Percentiles rank a stretch among this genome's conserved stretches.
Evolutionary conservation across 805 yeast genomes (phyloP).

Genomic region (Vanderwaltozyma verrucispora): DNA sequence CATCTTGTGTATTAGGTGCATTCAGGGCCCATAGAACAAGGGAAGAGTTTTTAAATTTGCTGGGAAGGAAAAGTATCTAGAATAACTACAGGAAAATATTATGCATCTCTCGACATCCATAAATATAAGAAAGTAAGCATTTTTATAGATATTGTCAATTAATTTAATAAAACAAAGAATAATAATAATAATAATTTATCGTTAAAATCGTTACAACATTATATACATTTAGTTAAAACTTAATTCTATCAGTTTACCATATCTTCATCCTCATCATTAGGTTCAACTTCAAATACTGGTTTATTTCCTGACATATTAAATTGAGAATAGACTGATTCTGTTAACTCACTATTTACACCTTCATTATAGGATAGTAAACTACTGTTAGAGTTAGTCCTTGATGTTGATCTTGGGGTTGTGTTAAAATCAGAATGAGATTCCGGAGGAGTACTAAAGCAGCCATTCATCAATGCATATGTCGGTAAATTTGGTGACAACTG

Average conservation of each 20-base stretch:
- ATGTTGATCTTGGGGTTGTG: constrained; percentile 4
- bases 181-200: no score
- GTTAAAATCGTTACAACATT: no score
- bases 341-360: background rate
- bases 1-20: constrained; percentile 96
- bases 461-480: constrained; percentile 23
- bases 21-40: constrained; percentile 93
- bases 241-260: no score
- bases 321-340: background rate
- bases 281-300: background rate
- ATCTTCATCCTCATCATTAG: background rate
- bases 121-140: no score
- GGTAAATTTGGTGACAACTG: constrained; percentile 25
- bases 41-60: constrained; percentile 82
- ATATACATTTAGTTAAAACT: no score
- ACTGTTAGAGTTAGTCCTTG: constrained; percentile 10
- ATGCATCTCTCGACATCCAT: no score
- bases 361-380: constrained; percentile 1
- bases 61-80: constrained; percentile 42
- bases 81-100: no score
- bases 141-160: no score
- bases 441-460: constrained; percentile 25
- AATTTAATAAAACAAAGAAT: no score
- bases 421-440: constrained; percentile 12
- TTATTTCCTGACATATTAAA: background rate